phyloP scores from a whole-genome alignment of 768 basidiomycete genomes.

The Boletus barrowsii region DNA sequence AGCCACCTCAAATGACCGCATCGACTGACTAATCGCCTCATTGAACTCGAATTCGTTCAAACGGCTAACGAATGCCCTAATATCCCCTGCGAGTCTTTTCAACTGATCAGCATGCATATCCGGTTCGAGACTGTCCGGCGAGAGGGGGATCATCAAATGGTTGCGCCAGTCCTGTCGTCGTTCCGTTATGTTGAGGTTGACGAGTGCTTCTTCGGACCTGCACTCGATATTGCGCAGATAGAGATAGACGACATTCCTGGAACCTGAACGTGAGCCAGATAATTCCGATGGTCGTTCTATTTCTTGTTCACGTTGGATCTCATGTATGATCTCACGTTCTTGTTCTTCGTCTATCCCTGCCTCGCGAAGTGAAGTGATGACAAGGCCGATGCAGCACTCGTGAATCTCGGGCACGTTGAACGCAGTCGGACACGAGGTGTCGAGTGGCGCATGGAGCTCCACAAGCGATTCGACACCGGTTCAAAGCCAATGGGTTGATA shows the following conservation, averaged over 20 bases:
- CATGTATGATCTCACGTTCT: too few species aligned
- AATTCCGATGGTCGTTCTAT: too few species aligned
- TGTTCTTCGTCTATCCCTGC: too few species aligned
- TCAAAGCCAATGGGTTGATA: too few species aligned
- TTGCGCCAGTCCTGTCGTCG: constrained; percentile 29
- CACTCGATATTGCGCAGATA: constrained; percentile 45
- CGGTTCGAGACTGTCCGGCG: constrained; percentile 40
- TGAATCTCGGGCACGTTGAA: too few species aligned
- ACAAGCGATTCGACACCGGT: too few species aligned
- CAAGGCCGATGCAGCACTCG: too few species aligned
- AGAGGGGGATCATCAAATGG: constrained; percentile 35
- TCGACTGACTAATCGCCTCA: constrained; percentile 46
- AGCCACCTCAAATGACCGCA: constrained; percentile 45
- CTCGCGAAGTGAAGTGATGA: too few species aligned
- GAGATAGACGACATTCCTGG: constrained; percentile 50
- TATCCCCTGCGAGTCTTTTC: constrained; percentile 42
- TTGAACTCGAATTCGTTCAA: constrained; percentile 54
- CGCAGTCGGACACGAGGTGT: too few species aligned
- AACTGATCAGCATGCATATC: constrained; percentile 47
- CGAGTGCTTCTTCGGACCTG: constrained; percentile 33
- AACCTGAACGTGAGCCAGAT: too few species aligned
- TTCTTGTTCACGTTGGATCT: too few species aligned
- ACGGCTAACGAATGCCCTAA: constrained; percentile 45
- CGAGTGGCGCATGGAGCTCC: too few species aligned
- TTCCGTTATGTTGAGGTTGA: constrained; percentile 33